These are phyloP conservation scores for Neoconidiobolus thromboides DNA, from an alignment of 371 early-diverging fungal species.

Conservation along the genomic window DNA sequence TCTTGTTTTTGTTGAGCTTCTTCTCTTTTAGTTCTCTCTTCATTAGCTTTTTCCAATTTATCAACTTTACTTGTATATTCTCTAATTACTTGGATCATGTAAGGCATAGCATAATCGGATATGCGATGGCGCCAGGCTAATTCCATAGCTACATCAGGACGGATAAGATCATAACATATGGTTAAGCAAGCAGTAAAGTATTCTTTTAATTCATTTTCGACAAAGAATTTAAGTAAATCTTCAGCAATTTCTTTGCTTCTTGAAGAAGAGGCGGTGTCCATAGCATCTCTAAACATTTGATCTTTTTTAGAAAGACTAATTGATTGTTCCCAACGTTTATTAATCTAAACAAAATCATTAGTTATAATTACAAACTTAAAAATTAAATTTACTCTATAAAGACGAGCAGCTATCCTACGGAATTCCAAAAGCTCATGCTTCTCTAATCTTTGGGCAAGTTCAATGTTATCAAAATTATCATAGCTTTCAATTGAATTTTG, in stretches of 20 bases:
- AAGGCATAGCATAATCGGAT: slow-evolving; percentile 89
- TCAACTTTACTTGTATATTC: slow-evolving; percentile 59
- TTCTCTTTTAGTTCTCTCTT: slow-evolving; percentile 21
- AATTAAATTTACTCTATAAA: slow-evolving; percentile 45
- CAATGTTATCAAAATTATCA: slow-evolving; percentile 80
- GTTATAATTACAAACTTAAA: background rate
- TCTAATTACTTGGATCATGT: slow-evolving; percentile 70
- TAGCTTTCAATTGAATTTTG: slow-evolving; percentile 80
- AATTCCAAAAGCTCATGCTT: slow-evolving; percentile 92
- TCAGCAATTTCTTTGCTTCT: slow-evolving; percentile 71
- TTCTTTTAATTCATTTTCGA: slow-evolving; percentile 69
- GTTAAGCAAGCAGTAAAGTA: slow-evolving; percentile 84
- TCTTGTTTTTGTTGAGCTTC: slow-evolving; percentile 22
- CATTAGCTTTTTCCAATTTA: slow-evolving; percentile 24
- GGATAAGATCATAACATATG: slow-evolving; percentile 81
- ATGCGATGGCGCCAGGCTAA: slow-evolving; percentile 75
- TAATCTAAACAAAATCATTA: slow-evolving; percentile 23
- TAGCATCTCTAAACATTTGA: slow-evolving; percentile 87
- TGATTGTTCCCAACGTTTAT: slow-evolving; percentile 89
- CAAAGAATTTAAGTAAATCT: slow-evolving; percentile 83
- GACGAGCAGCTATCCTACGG: slow-evolving; percentile 83
- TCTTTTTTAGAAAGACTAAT: slow-evolving; percentile 89
- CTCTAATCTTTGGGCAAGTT: slow-evolving; percentile 77
- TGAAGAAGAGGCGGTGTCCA: slow-evolving; percentile 88
- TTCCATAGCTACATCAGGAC: slow-evolving; percentile 88